These are phyloP conservation scores for Tolypocladium inflatum DNA, from an alignment of 2,329 filamentous ascomycete species.

Conservation along the genomic window DNA sequence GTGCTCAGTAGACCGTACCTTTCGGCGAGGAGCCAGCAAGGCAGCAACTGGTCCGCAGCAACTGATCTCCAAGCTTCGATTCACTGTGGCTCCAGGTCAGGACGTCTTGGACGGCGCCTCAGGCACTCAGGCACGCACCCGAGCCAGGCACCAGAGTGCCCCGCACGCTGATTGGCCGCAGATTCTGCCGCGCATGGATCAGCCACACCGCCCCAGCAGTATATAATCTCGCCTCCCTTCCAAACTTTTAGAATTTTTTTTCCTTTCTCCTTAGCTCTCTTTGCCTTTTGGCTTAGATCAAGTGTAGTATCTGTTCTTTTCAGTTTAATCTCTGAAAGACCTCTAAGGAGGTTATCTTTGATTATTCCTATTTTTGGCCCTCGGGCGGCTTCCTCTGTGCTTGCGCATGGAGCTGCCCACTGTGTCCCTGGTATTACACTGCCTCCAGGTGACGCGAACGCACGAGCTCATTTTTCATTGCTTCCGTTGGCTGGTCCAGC, in stretches of 20 bases:
- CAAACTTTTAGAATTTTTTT: constrained; percentile 8
- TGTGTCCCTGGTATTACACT: constrained; percentile 37
- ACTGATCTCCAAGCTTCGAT: not conserved
- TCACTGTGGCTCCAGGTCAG: not conserved
- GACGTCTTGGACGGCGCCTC: not conserved
- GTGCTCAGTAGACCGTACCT: too few species aligned
- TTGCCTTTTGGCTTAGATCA: constrained; percentile 70
- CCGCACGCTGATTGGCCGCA: not conserved
- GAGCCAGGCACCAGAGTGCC: not conserved
- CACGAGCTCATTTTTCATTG: constrained; percentile 24
- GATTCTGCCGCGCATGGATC: constrained; percentile 3
- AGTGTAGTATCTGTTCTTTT: constrained; percentile 96
- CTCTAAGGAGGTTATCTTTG: constrained; percentile 61
- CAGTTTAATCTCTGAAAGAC: constrained; percentile 93
- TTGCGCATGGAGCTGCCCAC: constrained; percentile 29
- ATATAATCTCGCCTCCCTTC: constrained; percentile 13
- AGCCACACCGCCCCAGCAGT: constrained; percentile 6
- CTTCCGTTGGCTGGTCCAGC: constrained; percentile 21
- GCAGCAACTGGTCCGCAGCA: not conserved
- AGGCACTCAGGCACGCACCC: not conserved
- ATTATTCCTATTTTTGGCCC: constrained; percentile 64
- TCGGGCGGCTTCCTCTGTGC: constrained; percentile 27
- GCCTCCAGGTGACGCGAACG: constrained; percentile 33
- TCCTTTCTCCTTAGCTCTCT: constrained; percentile 31
- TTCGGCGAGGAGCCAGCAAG: not conserved